Base-by-base conservation (phyloP, 495 filamentous ascomycete species). In the Achaetomiella virescens region DNA sequence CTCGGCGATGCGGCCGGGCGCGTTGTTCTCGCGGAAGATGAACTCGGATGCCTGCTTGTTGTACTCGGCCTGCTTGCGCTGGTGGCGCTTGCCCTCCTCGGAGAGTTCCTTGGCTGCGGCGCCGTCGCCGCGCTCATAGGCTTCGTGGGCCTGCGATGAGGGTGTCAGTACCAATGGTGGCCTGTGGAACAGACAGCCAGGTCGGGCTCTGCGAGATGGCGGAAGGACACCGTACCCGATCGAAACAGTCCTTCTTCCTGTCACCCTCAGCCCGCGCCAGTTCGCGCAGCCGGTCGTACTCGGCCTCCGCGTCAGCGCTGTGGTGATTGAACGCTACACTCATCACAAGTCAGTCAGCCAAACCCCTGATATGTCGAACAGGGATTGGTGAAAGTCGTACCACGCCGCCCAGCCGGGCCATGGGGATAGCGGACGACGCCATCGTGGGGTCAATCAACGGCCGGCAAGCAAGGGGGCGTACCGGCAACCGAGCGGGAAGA, bases 21-120 rank as follows among this genome's bases (percentile, higher is more conserved):
- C 80, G 69, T 97, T 98, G 71, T 97, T 96, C 71, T 90, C 89
- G 2, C 88, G 82, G 78, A 97, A 97, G 60, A 97, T 97, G 69
- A 81, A 95, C 51, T 96, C 89, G 31, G 89, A 89, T 8, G 93
- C 93, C 70, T 95, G 87, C 56, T 77, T 79, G 76, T 96, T 96
- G 68, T 91, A 91, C 27, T 81, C 73, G 44, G 91, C 86, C 81
- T 90, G 88, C 60, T 84, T 76, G 42, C 79, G 79, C 27, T 84
- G 89, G 68, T 97, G 91, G 38, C 71, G 66, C 69, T 97, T 97
- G 58, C 87, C 88, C 70, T 95, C 82, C 58, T 93, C 84, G 8
- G 86, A 90, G 21, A 95, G 76, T 40, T 85, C 66, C 71, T 96
- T 90, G 46, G 93, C 93, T 36, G 61, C 72, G 4, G 81, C 90